Conservation (phyloP, 208 protist species). For the Wallacemonas collosoma region DNA sequence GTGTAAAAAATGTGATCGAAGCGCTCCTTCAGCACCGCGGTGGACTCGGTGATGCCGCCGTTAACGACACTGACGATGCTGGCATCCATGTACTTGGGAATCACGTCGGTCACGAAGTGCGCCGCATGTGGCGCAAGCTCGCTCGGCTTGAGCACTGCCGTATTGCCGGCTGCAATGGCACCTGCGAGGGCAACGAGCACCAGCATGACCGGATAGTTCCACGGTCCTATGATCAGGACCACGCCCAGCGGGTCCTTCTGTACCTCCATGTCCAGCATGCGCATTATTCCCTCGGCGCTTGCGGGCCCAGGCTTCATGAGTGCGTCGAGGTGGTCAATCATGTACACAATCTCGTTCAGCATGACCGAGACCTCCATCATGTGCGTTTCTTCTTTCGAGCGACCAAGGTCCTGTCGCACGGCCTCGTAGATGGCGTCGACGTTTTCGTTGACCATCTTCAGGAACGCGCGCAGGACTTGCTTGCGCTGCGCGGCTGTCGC, state of each 20-base stretch:
- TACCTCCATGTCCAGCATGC: slow-evolving; percentile 32
- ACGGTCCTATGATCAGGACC: slow-evolving; percentile 90
- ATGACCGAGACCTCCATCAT: slow-evolving; percentile 35
- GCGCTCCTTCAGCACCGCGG: slow-evolving; percentile 61
- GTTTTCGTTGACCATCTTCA: slow-evolving; percentile 71
- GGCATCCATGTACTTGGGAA: slow-evolving; percentile 71
- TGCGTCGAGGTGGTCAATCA: slow-evolving; percentile 39
- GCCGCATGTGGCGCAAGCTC: slow-evolving; percentile 48
- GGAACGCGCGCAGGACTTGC: slow-evolving; percentile 42
- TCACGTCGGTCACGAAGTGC: slow-evolving; percentile 52
- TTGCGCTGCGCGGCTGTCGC: slow-evolving; percentile 28
- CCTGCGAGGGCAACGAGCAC: slow-evolving; percentile 70
- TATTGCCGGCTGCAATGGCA: slow-evolving; percentile 91
- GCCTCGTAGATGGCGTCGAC: slow-evolving; percentile 40
- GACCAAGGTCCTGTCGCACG: slow-evolving; percentile 47
- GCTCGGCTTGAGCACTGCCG: slow-evolving; percentile 90
- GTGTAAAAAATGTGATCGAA: slow-evolving; percentile 96
- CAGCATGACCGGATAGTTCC: slow-evolving; percentile 93
- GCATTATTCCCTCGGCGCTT: slow-evolving; percentile 27
- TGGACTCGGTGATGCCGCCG: slow-evolving; percentile 66
- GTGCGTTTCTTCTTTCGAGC: slow-evolving; percentile 19
- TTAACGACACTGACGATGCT: slow-evolving; percentile 53
- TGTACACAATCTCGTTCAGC: slow-evolving; percentile 28
- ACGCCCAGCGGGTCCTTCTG: slow-evolving; percentile 76
- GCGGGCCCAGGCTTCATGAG: slow-evolving; percentile 38